Percentiles rank a stretch among this genome's conserved stretches.
phyloP scores from a whole-genome alignment of 176 grass and related monocot species.

The Paspalum notatum region DNA sequence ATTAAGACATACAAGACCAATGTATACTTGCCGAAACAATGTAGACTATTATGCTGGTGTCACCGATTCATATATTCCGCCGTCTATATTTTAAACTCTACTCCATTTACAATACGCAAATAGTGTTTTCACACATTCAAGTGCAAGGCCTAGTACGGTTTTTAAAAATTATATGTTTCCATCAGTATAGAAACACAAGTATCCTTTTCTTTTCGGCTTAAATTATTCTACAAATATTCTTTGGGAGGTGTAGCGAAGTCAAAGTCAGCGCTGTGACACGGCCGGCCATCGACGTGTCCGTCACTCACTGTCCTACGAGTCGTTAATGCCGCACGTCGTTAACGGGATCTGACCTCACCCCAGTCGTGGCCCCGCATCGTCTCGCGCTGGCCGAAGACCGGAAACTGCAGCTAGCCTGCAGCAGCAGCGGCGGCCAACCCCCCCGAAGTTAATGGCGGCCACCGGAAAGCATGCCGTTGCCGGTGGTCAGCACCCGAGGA shows the following conservation, averaged over 20 bases:
- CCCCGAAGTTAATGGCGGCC: constrained; percentile 24
- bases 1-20: too few species aligned
- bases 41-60: too few species aligned
- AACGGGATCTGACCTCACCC: not conserved
- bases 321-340: not conserved
- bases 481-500: not conserved
- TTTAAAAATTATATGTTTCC: too few species aligned
- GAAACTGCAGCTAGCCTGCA: not conserved
- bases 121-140: too few species aligned
- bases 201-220: too few species aligned
- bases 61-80: too few species aligned
- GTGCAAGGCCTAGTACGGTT: too few species aligned
- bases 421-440: not conserved
- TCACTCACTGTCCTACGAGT: not conserved
- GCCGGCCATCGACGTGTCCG: not conserved
- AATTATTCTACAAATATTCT: too few species aligned
- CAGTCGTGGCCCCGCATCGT: constrained; percentile 18
- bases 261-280: not conserved
- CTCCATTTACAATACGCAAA: too few species aligned
- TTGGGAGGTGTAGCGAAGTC: not conserved
- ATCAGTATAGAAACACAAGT: too few species aligned
- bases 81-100: too few species aligned
- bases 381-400: not conserved
- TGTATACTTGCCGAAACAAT: too few species aligned
- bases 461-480: constrained; percentile 28